phyloP scores from a whole-genome alignment of 768 basidiomycete species.

The Boletus subparvulus region DNA sequence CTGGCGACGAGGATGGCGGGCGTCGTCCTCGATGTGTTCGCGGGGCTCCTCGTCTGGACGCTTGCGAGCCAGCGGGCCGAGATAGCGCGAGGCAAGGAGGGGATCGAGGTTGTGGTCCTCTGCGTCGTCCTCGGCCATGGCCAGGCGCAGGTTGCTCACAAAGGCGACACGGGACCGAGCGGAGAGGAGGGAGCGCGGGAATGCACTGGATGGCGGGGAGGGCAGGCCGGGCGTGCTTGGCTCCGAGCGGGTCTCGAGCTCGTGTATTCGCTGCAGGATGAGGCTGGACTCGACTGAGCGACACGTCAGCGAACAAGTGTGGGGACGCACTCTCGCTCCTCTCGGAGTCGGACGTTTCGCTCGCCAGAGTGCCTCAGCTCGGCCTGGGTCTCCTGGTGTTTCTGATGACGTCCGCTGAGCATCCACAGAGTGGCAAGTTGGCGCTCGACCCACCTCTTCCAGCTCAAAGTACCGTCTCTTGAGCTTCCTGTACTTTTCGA shows the following conservation, averaged over 20 bases:
- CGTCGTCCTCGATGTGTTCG: conserved; percentile 46
- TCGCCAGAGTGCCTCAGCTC: conserved; percentile 62
- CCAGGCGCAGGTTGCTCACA: conserved; percentile 47
- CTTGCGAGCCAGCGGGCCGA: conserved; percentile 45
- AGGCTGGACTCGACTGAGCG: conserved; percentile 36
- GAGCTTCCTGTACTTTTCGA: conserved; percentile 63
- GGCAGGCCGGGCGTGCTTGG: conserved; percentile 28
- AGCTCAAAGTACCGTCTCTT: conserved; percentile 68
- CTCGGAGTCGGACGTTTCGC: conserved; percentile 58
- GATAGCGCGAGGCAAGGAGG: conserved; percentile 44
- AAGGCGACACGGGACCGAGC: conserved; percentile 45
- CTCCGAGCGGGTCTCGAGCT: conserved; percentile 50
- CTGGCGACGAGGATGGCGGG: conserved; percentile 40
- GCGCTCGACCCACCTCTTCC: conserved; percentile 56
- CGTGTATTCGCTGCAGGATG: conserved; percentile 59
- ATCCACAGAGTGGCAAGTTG: background rate
- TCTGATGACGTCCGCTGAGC: conserved; percentile 34
- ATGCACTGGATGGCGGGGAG: conserved; percentile 46
- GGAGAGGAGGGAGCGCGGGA: conserved; percentile 48
- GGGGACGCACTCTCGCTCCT: conserved; percentile 59
- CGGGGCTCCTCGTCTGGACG: conserved; percentile 44
- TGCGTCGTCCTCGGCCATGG: conserved; percentile 42
- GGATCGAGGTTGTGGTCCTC: conserved; percentile 50
- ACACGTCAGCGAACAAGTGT: background rate
- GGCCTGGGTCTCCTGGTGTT: conserved; percentile 56